Evolutionary conservation across 2,329 filamentous ascomycete genomes (phyloP).

Genomic region (Aspergillus fischeri): DNA sequence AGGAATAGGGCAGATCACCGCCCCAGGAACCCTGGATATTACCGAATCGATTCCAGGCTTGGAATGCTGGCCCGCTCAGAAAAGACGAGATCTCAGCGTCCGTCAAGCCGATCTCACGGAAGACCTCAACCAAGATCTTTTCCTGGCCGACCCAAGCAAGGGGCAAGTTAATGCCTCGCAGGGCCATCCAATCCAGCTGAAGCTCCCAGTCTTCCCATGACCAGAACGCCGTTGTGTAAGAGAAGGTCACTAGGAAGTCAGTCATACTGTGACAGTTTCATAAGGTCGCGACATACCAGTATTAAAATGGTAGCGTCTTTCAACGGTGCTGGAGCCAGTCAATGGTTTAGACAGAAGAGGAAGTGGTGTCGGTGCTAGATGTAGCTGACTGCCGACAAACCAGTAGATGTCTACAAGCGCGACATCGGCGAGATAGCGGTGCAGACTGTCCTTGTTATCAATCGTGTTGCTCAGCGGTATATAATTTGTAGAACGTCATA

Average conservation of each 20-base stretch:
- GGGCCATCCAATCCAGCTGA: slow-evolving; percentile 51
- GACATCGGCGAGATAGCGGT: slow-evolving; percentile 40
- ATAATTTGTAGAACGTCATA: slow-evolving; percentile 9
- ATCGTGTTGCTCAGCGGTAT: background rate
- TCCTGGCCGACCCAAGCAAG: slow-evolving; percentile 52
- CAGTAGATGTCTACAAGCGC: slow-evolving; percentile 46
- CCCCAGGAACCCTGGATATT: slow-evolving; percentile 52
- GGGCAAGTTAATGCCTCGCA: slow-evolving; percentile 50
- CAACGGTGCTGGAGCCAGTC: slow-evolving; percentile 25
- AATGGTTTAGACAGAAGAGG: slow-evolving; percentile 30
- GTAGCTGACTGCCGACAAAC: slow-evolving; percentile 43
- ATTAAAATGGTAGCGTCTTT: slow-evolving; percentile 47
- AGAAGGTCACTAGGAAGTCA: slow-evolving; percentile 44
- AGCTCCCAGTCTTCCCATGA: slow-evolving; percentile 53
- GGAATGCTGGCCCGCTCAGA: slow-evolving; percentile 50
- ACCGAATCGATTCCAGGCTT: slow-evolving; percentile 53
- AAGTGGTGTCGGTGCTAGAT: slow-evolving; percentile 29
- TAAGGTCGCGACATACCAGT: slow-evolving; percentile 32
- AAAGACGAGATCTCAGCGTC: slow-evolving; percentile 45
- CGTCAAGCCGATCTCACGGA: slow-evolving; percentile 44
- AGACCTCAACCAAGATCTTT: slow-evolving; percentile 48
- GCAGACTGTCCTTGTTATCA: slow-evolving; percentile 26
- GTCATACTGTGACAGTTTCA: background rate
- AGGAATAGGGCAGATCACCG: slow-evolving; percentile 41
- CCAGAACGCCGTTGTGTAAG: slow-evolving; percentile 51